Percentiles rank a stretch among this genome's conserved stretches.
Conservation (phyloP, 306 rosid species). For the Cicer arietinum region DNA sequence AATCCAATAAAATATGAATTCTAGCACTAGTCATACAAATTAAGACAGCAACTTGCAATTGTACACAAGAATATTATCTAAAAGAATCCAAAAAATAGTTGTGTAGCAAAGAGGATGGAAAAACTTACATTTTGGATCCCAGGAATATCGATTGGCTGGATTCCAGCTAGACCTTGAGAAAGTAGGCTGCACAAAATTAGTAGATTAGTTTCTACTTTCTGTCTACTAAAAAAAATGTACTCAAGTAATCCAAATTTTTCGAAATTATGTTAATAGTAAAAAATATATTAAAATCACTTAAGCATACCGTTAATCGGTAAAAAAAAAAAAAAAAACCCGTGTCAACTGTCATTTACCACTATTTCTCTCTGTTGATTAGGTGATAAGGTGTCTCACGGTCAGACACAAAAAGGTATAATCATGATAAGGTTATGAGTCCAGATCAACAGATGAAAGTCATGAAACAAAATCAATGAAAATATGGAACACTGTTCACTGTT, state of each 20-base stretch:
- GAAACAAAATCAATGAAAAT: slow-evolving; percentile 3
- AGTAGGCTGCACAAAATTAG: slow-evolving; percentile 55
- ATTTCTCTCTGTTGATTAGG: not conserved
- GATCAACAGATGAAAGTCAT: slow-evolving; percentile 18
- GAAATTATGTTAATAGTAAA: not conserved
- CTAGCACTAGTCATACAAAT: slow-evolving; percentile 13
- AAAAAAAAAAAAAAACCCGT: not conserved
- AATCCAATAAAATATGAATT: slow-evolving; percentile 20
- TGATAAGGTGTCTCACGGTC: not conserved
- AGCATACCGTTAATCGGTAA: slow-evolving; percentile 1
- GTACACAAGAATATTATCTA: not conserved
- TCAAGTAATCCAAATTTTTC: not conserved
- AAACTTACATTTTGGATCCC: slow-evolving; percentile 65
- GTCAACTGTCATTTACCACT: not conserved
- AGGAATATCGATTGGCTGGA: slow-evolving; percentile 63
- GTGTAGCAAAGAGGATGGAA: slow-evolving; percentile 1
- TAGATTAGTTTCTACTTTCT: slow-evolving; percentile 30
- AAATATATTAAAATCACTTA: not conserved
- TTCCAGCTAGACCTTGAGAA: slow-evolving; percentile 76
- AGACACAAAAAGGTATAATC: not conserved
- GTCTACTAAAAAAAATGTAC: not conserved
- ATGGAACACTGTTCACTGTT: slow-evolving; percentile 5
- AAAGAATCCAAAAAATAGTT: not conserved
- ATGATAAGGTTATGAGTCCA: not conserved
- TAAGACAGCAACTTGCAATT: slow-evolving; percentile 17